Percentiles rank a stretch among this genome's conserved stretches.
Evolutionary conservation across 2,329 filamentous ascomycete genomes (phyloP).

Genomic region (Pestalotiopsis sp.): DNA sequence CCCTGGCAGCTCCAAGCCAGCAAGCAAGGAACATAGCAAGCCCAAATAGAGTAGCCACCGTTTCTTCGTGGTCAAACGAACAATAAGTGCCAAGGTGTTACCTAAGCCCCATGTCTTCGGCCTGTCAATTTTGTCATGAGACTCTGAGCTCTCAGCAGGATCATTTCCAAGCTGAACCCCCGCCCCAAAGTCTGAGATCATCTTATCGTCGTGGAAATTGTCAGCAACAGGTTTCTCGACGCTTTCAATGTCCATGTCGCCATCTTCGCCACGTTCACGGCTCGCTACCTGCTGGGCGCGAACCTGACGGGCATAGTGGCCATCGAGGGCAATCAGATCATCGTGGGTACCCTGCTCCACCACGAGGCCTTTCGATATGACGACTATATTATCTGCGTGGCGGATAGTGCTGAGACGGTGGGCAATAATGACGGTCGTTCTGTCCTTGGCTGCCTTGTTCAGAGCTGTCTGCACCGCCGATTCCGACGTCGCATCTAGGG

Average conservation of each 20-base stretch:
- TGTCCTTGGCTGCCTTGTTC: constrained; percentile 76
- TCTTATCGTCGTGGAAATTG: not conserved
- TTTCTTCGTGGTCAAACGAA: constrained; percentile 29
- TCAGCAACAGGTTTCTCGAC: not conserved
- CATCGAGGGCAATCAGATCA: constrained; percentile 67
- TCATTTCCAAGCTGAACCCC: too few species aligned
- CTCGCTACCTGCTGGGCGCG: not conserved
- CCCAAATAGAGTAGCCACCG: constrained; percentile 21
- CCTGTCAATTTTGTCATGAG: constrained; percentile 17
- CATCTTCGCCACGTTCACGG: not conserved
- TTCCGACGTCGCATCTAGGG: constrained; percentile 73
- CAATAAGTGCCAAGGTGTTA: constrained; percentile 9
- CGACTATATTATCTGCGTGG: constrained; percentile 89
- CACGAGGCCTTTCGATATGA: constrained; percentile 83
- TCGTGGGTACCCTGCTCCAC: constrained; percentile 80
- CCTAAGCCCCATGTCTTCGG: constrained; percentile 22
- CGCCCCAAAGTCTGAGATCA: too few species aligned
- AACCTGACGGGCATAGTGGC: constrained; percentile 75
- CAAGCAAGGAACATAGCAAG: constrained; percentile 14
- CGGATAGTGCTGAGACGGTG: constrained; percentile 88
- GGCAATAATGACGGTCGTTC: constrained; percentile 89
- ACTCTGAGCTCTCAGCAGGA: too few species aligned
- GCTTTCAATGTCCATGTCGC: not conserved
- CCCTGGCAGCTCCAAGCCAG: constrained; percentile 15
- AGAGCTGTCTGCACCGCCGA: constrained; percentile 77